Percentiles rank a stretch among this genome's conserved stretches.
Conservation (phyloP, 129 eudicot genomes). For the Artemisia tridentata region DNA sequence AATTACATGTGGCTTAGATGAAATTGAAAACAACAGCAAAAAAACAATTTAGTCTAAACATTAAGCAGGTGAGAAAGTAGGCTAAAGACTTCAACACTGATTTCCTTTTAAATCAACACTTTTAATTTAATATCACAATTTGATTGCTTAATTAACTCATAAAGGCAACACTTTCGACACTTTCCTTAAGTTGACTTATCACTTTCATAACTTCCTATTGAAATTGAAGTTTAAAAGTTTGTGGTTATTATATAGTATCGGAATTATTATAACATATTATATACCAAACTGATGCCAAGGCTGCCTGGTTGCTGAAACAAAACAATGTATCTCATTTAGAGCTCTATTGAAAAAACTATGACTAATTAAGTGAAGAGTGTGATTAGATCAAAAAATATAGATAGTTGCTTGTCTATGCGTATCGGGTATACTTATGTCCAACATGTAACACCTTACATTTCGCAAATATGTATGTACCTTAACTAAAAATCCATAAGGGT, state of each 20-base stretch:
- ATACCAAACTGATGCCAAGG: neutral
- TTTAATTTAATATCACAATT: no score
- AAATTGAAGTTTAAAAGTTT: neutral
- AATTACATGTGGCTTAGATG: no score
- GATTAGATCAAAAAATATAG: neutral
- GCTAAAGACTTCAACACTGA: neutral
- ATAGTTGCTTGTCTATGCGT: no score
- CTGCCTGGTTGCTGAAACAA: neutral
- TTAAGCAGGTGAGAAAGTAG: no score
- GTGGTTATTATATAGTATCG: neutral
- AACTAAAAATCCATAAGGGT: no score
- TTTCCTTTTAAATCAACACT: no score
- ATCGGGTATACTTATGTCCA: no score
- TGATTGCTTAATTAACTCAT: conserved; percentile 1
- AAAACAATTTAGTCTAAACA: neutral
- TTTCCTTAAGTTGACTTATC: no score
- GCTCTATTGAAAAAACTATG: neutral
- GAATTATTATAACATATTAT: neutral
- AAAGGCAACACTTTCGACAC: no score
- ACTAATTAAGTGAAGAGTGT: neutral
- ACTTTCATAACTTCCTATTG: neutral
- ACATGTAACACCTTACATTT: no score
- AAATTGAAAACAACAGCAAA: no score
- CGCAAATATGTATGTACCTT: no score
- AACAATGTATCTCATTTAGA: neutral